Conservation (phyloP, 148 eudicot species). For the Rhododendron williamsianum region DNA sequence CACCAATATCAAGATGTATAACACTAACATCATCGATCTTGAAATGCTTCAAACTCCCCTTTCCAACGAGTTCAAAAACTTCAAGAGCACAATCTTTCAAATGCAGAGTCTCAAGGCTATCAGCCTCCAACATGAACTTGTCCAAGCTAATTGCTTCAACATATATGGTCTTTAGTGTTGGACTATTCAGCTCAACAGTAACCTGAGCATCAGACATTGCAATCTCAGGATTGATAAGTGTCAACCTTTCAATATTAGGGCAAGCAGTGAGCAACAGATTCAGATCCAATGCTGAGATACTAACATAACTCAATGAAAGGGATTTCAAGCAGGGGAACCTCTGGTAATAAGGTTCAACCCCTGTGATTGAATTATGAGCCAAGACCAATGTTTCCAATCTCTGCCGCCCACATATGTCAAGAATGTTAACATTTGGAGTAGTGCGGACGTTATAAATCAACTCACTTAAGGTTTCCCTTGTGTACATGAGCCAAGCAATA, state of each 20-base stretch:
- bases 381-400: constrained; percentile 61
- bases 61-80: constrained; percentile 67
- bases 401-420: constrained; percentile 74
- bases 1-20: constrained; percentile 80
- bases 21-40: constrained; percentile 86
- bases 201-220: constrained; percentile 75
- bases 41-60: constrained; percentile 57
- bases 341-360: constrained; percentile 75
- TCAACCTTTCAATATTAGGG: constrained; percentile 55
- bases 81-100: constrained; percentile 80
- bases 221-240: constrained; percentile 57
- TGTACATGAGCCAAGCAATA: constrained; percentile 84
- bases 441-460: constrained; percentile 66
- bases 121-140: constrained; percentile 77
- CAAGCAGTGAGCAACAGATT: constrained; percentile 72
- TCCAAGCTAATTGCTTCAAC: constrained; percentile 83
- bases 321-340: constrained; percentile 63
- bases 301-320: constrained; percentile 72
- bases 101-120: constrained; percentile 70
- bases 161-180: constrained; percentile 57
- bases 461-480: constrained; percentile 58
- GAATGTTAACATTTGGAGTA: constrained; percentile 63
- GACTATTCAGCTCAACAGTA: constrained; percentile 53
- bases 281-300: constrained; percentile 79
- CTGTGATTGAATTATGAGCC: constrained; percentile 63